These are phyloP conservation scores for Clarireedia homoeocarpa DNA, from an alignment of 2,329 filamentous ascomycete species.

Conservation along the genomic window DNA sequence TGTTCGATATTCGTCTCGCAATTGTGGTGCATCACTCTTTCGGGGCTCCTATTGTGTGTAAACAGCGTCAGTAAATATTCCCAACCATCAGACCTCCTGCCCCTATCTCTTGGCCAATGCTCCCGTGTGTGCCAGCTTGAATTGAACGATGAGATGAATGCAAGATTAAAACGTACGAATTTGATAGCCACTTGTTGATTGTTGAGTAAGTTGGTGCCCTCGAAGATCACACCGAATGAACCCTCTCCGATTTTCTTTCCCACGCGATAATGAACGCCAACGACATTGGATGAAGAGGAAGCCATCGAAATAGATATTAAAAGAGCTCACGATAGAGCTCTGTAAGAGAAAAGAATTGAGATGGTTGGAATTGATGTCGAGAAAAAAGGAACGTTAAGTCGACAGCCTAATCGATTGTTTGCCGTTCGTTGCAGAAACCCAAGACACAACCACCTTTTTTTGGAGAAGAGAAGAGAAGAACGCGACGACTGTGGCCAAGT, in stretches of 20 bases:
- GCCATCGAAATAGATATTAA: constrained; percentile 21
- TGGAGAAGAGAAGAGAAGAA: constrained; percentile 4
- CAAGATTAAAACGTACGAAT: constrained; percentile 61
- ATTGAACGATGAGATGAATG: not conserved
- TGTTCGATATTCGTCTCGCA: constrained; percentile 96
- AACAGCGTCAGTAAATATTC: not conserved
- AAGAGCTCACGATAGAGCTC: constrained; percentile 19
- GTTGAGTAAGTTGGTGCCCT: constrained; percentile 96
- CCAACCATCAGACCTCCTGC: not conserved
- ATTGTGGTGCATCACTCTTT: constrained; percentile 95
- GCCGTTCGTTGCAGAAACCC: constrained; percentile 12
- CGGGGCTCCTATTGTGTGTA: constrained; percentile 66
- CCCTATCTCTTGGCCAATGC: constrained; percentile 3
- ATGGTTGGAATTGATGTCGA: not conserved
- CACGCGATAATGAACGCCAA: constrained; percentile 96
- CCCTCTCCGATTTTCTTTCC: constrained; percentile 99
- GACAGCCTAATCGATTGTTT: constrained; percentile 8
- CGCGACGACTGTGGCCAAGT: constrained; percentile 19
- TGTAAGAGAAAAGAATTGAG: not conserved
- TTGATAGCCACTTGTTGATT: constrained; percentile 99
- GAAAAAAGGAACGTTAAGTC: constrained; percentile 15
- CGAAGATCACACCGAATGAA: constrained; percentile 97
- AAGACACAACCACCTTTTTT: constrained; percentile 8
- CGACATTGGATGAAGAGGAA: constrained; percentile 67
- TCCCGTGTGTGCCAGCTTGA: not conserved